Evolutionary conservation across 2,329 filamentous ascomycete genomes (phyloP), one percentile per base, ranked within the genome.

Genomic region (Xylaria sp.): DNA sequence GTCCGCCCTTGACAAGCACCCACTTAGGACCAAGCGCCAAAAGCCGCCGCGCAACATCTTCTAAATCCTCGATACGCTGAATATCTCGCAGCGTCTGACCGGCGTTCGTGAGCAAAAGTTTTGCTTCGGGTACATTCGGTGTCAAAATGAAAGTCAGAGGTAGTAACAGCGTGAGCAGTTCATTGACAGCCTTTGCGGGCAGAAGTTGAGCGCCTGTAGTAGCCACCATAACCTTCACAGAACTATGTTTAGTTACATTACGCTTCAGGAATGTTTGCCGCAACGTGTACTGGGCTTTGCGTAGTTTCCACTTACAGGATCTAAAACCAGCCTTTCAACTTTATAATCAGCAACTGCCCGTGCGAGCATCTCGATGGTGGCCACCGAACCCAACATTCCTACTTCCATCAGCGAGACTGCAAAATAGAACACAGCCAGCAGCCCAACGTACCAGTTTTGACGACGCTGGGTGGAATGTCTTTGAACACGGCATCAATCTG

Each of bases 1-100:
- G 96, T 0, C 95, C 95, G 49, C 95, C 95, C 80, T 98, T 98
- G 67, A 97, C 84, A 10, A 98, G 85, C 36, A 97, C 92, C 82
- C 91, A 94, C 71, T 88, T 87, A 0, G 94, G 90, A 0, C 94
- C 94, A 0, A 97, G 83, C 1, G 80, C 78, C 46, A 89, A 87
- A 7, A 97, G 84, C 13, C 83, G 81, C 70, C 86, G 88, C 0
- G 92, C 93, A 40, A 97, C 84, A 0, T 80, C 76, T 73, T 93
- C 89, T 48, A 97, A 80, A 51, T 92, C 92, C 4, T 88, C 83
- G 0, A 93, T 81, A 56, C 83, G 85, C 4, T 84, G 79, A 1
- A 92, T 85, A 0, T 80, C 72, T 0, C 73, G 44, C 1, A 79
- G 68, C 1, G 80, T 73, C 7, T 81, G 73, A 1, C 85, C 86